These are phyloP conservation scores for Plasmodium malariae DNA, from an alignment of 169 alveolate genomes.

Conservation along the genomic window DNA sequence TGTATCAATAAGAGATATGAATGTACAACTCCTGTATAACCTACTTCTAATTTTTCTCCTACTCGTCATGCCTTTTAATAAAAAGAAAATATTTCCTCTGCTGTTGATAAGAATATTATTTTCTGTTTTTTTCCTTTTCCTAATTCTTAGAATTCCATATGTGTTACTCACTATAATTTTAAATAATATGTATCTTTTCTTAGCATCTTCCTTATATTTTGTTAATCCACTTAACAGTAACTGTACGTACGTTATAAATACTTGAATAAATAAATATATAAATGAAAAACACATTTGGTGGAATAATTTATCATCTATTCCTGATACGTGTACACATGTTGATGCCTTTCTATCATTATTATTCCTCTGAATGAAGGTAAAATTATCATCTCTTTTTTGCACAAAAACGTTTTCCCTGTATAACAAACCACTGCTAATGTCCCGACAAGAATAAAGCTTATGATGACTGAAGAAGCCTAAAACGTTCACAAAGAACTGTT, in stretches of 20 bases:
- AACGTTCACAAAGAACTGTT: not conserved
- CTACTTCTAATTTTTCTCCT: not conserved
- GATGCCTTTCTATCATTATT: not conserved
- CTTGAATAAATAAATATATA: not conserved
- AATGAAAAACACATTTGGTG: not conserved
- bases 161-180: slow-evolving; percentile 24
- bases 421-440: not conserved
- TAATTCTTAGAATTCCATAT: not conserved
- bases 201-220: slow-evolving; percentile 2
- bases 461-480: not conserved
- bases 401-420: not conserved
- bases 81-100: too few relatives aligned
- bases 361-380: not conserved
- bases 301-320: not conserved
- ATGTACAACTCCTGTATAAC: not conserved
- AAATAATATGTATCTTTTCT: slow-evolving; percentile 19
- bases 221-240: slow-evolving; percentile 5
- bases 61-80: too few relatives aligned
- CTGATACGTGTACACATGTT: not conserved
- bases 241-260: slow-evolving; percentile 6
- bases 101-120: not conserved
- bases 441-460: not conserved
- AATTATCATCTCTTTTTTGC: not conserved
- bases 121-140: not conserved
- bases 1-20: not conserved